These are phyloP conservation scores for Dendrobium officinale DNA, from an alignment of 106 monocot species.

Conservation along the genomic window DNA sequence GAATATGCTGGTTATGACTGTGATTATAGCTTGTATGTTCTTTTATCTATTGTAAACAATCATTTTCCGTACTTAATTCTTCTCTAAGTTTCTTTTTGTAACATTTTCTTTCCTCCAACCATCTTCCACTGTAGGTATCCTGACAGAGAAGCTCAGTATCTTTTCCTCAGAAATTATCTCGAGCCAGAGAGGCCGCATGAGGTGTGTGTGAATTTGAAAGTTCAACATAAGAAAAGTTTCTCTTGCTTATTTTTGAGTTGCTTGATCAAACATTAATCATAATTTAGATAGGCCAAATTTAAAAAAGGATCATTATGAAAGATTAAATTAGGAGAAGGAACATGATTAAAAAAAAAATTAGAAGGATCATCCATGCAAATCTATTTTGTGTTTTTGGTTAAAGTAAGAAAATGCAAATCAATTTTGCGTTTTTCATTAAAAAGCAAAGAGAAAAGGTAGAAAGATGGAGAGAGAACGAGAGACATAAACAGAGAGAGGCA, in stretches of 20 bases:
- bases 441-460: too few relatives aligned
- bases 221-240: neutral
- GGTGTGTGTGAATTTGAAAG: constrained; percentile 22
- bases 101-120: neutral
- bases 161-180: constrained; percentile 82
- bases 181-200: constrained; percentile 50
- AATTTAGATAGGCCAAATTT: neutral
- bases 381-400: too few relatives aligned
- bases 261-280: neutral
- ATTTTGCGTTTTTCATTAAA: too few relatives aligned
- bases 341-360: too few relatives aligned
- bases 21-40: constrained; percentile 42
- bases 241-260: neutral
- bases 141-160: constrained; percentile 64
- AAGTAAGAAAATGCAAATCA: too few relatives aligned
- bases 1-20: constrained; percentile 94
- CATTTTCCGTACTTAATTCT: neutral
- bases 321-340: too few relatives aligned
- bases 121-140: constrained; percentile 56
- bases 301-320: too few relatives aligned
- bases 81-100: neutral
- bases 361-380: too few relatives aligned
- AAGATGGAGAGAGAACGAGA: too few relatives aligned
- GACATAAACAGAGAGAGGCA: too few relatives aligned
- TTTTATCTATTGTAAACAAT: neutral